phyloP scores from a whole-genome alignment of 2,329 filamentous ascomycete species.

The Aspergillus thermomutatus region DNA sequence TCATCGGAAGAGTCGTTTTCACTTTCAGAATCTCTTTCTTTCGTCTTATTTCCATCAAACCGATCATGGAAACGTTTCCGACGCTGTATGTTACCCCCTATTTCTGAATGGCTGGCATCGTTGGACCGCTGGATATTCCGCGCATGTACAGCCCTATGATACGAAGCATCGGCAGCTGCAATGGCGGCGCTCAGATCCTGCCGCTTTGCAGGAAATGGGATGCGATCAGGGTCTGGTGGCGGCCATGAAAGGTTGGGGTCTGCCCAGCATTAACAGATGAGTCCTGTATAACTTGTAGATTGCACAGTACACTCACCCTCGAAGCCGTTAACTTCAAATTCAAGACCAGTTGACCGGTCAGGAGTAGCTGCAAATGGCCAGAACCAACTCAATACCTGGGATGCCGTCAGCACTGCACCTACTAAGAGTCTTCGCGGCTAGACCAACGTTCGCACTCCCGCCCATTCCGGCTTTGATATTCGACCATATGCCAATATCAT shows the following conservation, averaged over 20 bases:
- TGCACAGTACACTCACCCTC: constrained; percentile 43
- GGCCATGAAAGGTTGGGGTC: constrained; percentile 43
- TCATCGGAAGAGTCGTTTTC: constrained; percentile 29
- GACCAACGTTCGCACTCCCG: constrained; percentile 44
- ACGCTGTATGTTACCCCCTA: constrained; percentile 35
- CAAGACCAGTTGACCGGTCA: constrained; percentile 42
- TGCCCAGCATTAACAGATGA: constrained; percentile 12
- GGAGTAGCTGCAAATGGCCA: constrained; percentile 58
- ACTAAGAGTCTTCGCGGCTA: neutral
- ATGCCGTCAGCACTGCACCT: constrained; percentile 1
- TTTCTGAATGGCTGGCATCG: constrained; percentile 47
- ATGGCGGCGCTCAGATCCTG: constrained; percentile 5
- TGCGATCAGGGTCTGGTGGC: constrained; percentile 49
- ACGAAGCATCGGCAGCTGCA: constrained; percentile 24
- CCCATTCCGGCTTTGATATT: constrained; percentile 62
- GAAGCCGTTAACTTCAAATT: constrained; percentile 59
- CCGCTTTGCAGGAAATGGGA: constrained; percentile 32
- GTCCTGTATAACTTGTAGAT: neutral
- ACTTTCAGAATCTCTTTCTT: constrained; percentile 16
- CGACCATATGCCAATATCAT: constrained; percentile 60
- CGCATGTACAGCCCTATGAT: constrained; percentile 47
- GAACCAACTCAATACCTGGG: constrained; percentile 53
- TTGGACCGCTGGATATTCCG: constrained; percentile 54
- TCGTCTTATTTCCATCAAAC: constrained; percentile 19
- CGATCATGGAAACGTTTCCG: constrained; percentile 43